Evolutionary conservation across 768 basidiomycete species (phyloP), one percentile per base, ranked within the genome.

Genomic region (Collybia sordida): DNA sequence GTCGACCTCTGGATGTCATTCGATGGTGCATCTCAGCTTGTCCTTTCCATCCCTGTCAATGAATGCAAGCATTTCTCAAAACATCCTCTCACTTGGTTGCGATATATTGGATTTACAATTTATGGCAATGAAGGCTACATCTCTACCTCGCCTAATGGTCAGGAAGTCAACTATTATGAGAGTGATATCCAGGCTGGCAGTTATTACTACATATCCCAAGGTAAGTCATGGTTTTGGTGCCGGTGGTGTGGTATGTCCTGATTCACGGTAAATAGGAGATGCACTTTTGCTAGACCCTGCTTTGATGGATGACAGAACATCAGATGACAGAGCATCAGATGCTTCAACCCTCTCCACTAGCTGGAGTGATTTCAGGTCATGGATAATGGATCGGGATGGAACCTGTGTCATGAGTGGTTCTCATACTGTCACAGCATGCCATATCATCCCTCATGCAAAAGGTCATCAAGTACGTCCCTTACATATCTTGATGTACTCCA

Each of bases 51-150:
- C 24, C 45, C 45, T n/a, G 31, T 47, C 37, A 36, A 36, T 36
- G 46, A 38, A 35, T 47, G 46, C 47, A n/a, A 19, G 42, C 21
- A 17, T 6, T 58, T 42, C 34, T 37, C 57, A n/a, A 5, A 52
- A 14, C 31, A 42, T 38, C 57, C 57, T 39, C 57, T 58, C 42
- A 55, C 36, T 42, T 58, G 57, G 57, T 48, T 55, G 6, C 47
- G 51, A 19, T 58, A 50, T 51, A 54, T 58, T 19, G 54, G 48
- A 15, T 58, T 50, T 27, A 36, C 52, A 21, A 56, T 58, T 39
- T 53, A 56, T 40, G 54, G 54, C 19, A 51, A 37, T 27, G 43
- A 55, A 50, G 51, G 57, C 31, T 28, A 38, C 22, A 47, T 56
- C 38, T 39, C 22, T 17, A 27, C 34, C 22, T 23, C 21, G 25